Evolutionary conservation across 495 filamentous ascomycete genomes (phyloP).

Genomic region (Pseudomonodictys pantanalensis): DNA sequence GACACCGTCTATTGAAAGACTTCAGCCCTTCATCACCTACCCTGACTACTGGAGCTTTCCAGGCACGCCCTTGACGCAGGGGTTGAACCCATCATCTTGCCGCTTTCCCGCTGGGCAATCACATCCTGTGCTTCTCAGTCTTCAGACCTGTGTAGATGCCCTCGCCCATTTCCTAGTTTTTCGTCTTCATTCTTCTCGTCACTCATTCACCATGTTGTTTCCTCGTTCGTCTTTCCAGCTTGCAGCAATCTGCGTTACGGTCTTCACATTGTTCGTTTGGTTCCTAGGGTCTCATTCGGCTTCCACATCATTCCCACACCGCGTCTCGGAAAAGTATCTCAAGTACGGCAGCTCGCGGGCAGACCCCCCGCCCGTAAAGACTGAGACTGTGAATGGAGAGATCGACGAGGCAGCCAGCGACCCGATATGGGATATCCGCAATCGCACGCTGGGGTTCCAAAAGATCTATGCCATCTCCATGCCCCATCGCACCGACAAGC

Average conservation of each 20-base stretch:
- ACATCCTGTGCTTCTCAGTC: no score
- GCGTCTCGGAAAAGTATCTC: not conserved
- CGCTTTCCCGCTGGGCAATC: no score
- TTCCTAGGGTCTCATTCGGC: not conserved
- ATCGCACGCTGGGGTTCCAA: conserved; percentile 22
- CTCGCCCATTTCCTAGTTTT: not conserved
- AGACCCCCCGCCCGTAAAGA: not conserved
- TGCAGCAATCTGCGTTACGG: conserved; percentile 1
- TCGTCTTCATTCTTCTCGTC: not conserved
- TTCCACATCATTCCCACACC: not conserved
- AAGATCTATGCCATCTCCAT: conserved; percentile 24
- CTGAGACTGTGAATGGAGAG: not conserved
- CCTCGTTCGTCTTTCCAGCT: not conserved
- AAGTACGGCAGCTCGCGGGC: not conserved
- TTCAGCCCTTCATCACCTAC: no score
- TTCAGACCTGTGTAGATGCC: no score
- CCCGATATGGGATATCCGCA: conserved; percentile 17
- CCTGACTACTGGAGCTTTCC: no score
- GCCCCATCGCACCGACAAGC: conserved; percentile 18
- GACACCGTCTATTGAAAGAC: no score
- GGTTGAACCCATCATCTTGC: no score
- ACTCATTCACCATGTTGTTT: conserved; percentile 1
- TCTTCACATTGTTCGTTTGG: conserved; percentile 5
- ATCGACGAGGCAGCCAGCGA: conserved; percentile 12
- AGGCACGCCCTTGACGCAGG: no score